Evolutionary conservation across 1,139 yeast species (phyloP).

Genomic region (Scheffersomyces cryptocercus): DNA sequence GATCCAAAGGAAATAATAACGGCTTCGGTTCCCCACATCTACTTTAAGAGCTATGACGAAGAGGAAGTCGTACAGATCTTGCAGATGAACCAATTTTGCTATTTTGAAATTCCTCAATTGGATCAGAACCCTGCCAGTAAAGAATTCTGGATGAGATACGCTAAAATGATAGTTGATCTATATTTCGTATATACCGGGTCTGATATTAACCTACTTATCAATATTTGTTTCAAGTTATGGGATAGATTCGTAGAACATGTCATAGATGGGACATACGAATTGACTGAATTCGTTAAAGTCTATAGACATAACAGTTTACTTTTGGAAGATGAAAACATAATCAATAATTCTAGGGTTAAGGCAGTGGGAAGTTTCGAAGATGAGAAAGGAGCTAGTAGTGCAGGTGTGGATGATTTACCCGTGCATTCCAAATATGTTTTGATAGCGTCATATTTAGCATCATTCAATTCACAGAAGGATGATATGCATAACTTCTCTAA

Average conservation of each 20-base stretch:
- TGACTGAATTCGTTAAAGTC: conserved; percentile 46
- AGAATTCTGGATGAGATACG: conserved; percentile 50
- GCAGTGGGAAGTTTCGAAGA: conserved; percentile 21
- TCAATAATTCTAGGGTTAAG: conserved; percentile 32
- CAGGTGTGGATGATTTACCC: conserved; percentile 44
- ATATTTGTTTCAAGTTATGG: conserved; percentile 52
- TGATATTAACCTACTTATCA: conserved; percentile 44
- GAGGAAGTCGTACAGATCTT: conserved; percentile 42
- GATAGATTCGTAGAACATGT: conserved; percentile 48
- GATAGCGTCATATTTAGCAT: conserved; percentile 71
- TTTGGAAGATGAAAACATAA: conserved; percentile 42
- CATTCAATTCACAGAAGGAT: conserved; percentile 59
- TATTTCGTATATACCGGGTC: conserved; percentile 56
- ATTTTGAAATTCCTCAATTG: conserved; percentile 17
- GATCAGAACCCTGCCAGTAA: conserved; percentile 17
- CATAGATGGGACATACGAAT: conserved; percentile 25
- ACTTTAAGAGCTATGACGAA: conserved; percentile 47
- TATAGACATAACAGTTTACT: conserved; percentile 45
- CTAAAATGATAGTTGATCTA: conserved; percentile 53
- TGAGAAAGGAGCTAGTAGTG: conserved; percentile 15
- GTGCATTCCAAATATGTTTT: conserved; percentile 59
- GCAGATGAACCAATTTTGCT: conserved; percentile 25
- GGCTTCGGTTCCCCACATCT: conserved; percentile 49
- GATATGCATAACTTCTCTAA: conserved; percentile 65
- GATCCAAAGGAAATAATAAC: conserved; percentile 51